Base-by-base conservation (phyloP, 2,329 filamentous ascomycete species). In the Teratosphaeriaceae sp. region DNA sequence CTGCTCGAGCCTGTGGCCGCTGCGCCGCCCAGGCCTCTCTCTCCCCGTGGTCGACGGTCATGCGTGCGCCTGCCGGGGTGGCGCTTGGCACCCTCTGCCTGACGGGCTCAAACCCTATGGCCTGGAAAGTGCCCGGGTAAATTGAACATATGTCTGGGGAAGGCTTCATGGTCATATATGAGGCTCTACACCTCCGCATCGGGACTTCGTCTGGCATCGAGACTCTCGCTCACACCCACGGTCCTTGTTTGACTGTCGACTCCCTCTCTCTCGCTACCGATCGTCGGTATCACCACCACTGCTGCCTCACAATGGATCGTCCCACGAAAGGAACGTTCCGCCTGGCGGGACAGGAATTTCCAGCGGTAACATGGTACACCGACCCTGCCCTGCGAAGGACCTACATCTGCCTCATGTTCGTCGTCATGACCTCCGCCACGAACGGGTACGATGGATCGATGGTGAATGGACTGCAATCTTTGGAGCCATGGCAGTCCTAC, bases 391-490 rank as follows among this genome's bases (percentile, higher is more conserved):
- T 63, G 38, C 34, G 34, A 22, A 19, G 15, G 11, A 59, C 47
- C 15, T 62, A 63, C 53, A 57, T 61, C 45, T 53, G 51, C 29
- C 46, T 61, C 49, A 57, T 57, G 47, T 58, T 60, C 45, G 55
- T 63, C 16, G 55, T 62, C 18, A 46, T 63, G 19, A 57, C 58
- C 18, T 54, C 52, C 15, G 54, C 56, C 12, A 74, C 73, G 4
- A 71, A 68, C 43, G 70, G 71, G 1, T 74, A 73, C 40, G 70
- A 74, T 51, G 70, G 69, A 2, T 68, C 65, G 15, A 70, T 75
- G 64, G 70, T 74, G 63, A 74, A 75, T 47, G 67, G 65, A 5
- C 51, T 75, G 1, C 71, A 75, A 47, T 63, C 68, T 3, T 64
- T 76, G 43, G 42, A 51, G 1, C 57, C 65, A 33, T 75, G 73